Evolutionary conservation across 73 alveolate genomes (phyloP).

Genomic region (Uronychia setigera): DNA sequence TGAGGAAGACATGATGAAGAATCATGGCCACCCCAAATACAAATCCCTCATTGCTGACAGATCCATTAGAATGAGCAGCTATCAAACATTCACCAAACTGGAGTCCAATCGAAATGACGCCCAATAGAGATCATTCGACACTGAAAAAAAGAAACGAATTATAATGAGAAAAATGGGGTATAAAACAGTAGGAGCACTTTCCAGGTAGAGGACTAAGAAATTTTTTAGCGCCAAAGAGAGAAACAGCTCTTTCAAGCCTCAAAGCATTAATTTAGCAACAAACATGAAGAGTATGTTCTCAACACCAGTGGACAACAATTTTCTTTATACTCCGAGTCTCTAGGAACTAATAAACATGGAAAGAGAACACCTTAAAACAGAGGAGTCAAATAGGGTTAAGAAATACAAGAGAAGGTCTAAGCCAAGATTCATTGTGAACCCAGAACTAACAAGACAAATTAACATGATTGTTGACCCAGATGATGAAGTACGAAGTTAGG

Average conservation of each 20-base stretch:
- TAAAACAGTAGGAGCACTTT: not conserved
- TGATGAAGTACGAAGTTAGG: too few species aligned
- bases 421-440: not conserved
- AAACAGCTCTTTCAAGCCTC: not conserved
- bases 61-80: not conserved
- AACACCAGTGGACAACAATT: not conserved
- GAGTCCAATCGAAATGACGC: not conserved
- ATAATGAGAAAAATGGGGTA: not conserved
- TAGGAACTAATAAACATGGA: not conserved
- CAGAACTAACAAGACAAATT: not conserved
- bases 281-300: not conserved
- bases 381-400: not conserved
- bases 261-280: too few species aligned
- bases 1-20: not conserved
- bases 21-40: not conserved
- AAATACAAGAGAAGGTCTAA: not conserved
- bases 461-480: too few species aligned
- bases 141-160: not conserved
- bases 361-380: not conserved
- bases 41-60: not conserved
- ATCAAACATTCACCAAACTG: not conserved
- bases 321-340: not conserved
- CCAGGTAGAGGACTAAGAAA: not conserved
- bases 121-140: not conserved
- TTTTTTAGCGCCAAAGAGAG: not conserved